Percentiles rank a stretch among this genome's conserved stretches.
Conservation (phyloP, 331 rosid genomes). For the Malus hybrid region DNA sequence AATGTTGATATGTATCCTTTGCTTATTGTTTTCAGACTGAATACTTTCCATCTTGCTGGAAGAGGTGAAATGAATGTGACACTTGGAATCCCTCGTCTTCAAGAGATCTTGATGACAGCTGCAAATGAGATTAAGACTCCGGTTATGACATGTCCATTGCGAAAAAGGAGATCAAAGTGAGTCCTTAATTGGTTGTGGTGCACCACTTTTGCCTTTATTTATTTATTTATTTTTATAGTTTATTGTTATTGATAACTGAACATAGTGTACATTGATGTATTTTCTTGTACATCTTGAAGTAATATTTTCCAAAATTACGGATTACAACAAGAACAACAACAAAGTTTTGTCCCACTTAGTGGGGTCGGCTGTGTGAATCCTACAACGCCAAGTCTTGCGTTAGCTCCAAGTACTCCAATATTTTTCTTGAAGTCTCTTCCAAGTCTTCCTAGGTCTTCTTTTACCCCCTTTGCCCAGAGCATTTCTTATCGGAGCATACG, state of each 20-base stretch:
- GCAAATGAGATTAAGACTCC: slow-evolving; percentile 73
- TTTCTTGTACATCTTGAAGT: not conserved
- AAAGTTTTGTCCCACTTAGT: no score
- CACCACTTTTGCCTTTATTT: not conserved
- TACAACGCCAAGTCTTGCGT: no score
- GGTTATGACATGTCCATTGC: slow-evolving; percentile 87
- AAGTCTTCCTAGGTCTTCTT: no score
- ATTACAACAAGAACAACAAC: not conserved
- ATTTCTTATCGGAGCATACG: no score
- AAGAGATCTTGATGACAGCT: slow-evolving; percentile 87
- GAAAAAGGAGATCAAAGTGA: slow-evolving; percentile 50
- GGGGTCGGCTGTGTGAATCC: no score
- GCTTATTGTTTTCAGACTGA: slow-evolving; percentile 43
- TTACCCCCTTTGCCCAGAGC: no score
- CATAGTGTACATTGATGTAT: not conserved
- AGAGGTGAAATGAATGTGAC: slow-evolving; percentile 99
- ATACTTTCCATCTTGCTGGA: slow-evolving; percentile 93
- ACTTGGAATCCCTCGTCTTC: slow-evolving; percentile 92
- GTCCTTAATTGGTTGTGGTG: slow-evolving; percentile 21
- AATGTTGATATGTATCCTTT: not conserved
- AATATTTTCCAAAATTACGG: not conserved
- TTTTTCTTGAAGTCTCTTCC: no score
- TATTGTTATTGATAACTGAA: not conserved
- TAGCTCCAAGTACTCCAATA: no score
- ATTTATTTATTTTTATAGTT: not conserved